Evolutionary conservation across 2,329 filamentous ascomycete species (phyloP).

Genomic region (Trichoderma aggressivum): DNA sequence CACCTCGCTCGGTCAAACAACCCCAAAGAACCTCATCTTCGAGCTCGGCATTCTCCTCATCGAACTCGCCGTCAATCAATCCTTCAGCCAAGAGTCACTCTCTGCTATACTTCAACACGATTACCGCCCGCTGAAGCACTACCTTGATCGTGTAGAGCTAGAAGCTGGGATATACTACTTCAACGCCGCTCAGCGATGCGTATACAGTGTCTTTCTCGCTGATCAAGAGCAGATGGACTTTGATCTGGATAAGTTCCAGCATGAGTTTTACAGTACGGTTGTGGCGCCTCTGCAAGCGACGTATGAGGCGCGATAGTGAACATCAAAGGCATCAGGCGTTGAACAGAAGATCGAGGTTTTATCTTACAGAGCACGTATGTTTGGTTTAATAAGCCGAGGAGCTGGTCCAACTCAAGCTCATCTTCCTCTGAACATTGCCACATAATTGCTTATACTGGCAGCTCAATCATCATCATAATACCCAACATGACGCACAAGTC

Average conservation of each 20-base stretch:
- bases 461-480: neutral
- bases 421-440: neutral
- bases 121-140: neutral
- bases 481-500: neutral
- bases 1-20: neutral
- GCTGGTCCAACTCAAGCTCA: neutral
- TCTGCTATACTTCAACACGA: slow-evolving; percentile 6
- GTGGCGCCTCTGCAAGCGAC: slow-evolving; percentile 12
- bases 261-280: slow-evolving; percentile 13
- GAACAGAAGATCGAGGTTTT: neutral
- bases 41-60: slow-evolving; percentile 14
- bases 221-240: slow-evolving; percentile 12
- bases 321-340: neutral
- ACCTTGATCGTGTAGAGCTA: neutral
- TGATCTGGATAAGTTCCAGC: slow-evolving; percentile 7
- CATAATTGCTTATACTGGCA: neutral
- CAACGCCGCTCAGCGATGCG: slow-evolving; percentile 7
- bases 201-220: slow-evolving; percentile 6
- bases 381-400: neutral
- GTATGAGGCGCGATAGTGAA: neutral
- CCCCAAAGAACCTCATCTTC: slow-evolving; percentile 8
- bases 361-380: neutral
- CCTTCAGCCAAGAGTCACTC: neutral
- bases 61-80: slow-evolving; percentile 9
- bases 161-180: slow-evolving; percentile 15